Evolutionary conservation across 2,329 filamentous ascomycete genomes (phyloP), one percentile per base, ranked within the genome.

Genomic region (Aspergillus luchuensis): DNA sequence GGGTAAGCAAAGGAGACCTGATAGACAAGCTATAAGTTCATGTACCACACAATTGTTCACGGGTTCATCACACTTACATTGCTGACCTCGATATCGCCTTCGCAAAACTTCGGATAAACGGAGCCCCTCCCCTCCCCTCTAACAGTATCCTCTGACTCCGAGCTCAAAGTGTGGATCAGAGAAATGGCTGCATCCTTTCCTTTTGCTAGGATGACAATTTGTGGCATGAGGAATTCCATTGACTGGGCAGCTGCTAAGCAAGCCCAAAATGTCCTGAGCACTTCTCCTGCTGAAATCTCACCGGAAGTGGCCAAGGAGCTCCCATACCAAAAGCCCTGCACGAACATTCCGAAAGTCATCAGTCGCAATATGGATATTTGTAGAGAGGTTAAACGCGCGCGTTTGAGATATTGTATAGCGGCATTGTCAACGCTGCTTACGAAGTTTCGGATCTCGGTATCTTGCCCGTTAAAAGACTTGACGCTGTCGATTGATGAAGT

Each of bases 281-380:
- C 85, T 58, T 89, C 81, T 0, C 89, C 90, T 0, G 91, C 79
- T 10, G 80, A 81, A 11, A 86, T 78, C 0, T 81, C 74, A 1
- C 86, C 87, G 1, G 83, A 76, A 8, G 82, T 80, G 8, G 95
- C 87, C 1, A 97, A 82, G 1, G 85, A 79, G 28, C 89, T 85
- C 0, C 92, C 93, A 67, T 93, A 96, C 86, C 91, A 97, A 70
- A 98, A 97, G 0, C 92, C 93, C 59, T 92, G 85, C 0, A 96
- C 89, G 66, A 98, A 97, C 72, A 97, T 87, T 1, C 82, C 82
- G 3, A 92, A 84, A 30, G 89, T 87, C 79, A 92, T 87, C 66
- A 96, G 85, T 50, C 89, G 88, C 55, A 91, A 83, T 51, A 90
- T 85, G 0, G 88, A 88, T 70, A 91, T 87, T 70, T 97, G 92